Evolutionary conservation across 2,329 filamentous ascomycete genomes (phyloP), one percentile per base, ranked within the genome.

Genomic region (Diaporthe vaccinii): DNA sequence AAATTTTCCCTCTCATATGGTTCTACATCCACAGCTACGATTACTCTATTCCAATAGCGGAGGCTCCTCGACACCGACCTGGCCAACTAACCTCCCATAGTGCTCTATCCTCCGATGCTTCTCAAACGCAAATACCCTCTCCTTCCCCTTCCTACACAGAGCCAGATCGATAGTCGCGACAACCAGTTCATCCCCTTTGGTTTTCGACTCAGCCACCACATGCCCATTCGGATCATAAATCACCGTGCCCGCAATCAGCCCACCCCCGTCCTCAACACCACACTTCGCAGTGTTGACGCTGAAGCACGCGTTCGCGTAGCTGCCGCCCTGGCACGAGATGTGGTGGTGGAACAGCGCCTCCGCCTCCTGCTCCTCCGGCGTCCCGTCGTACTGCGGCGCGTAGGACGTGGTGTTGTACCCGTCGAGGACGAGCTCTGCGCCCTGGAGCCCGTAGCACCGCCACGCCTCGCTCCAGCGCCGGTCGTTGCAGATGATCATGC

Each of bases 401-500:
- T 84, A 88, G 0, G 84, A 84, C 5, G 85, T 86, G 3, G 87
- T 89, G 79, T 89, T 89, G 79, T 88, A 89, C 1, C 88, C 88
- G 31, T 79, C 78, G 41, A 81, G 76, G 14, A 83, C 72, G 39
- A 83, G 76, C 70, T 83, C 82, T 2, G 78, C 78, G 67, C 87
- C 87, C 73, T 83, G 80, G 15, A 90, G 81, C 0, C 88, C 87
- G 77, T 89, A 87, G 25, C 83, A 83, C 46, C 89, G 81, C 88
- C 89, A 90, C 0, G 84, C 85, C 78, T 90, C 89, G 1, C 86
- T 83, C 89, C 88, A 90, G 10, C 88, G 83, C 6, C 88, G 81
- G 79, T 90, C 88, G 77, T 90, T 90, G 81, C 88, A 90, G 73
- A 90, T 89, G 79, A 90, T 83, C 87, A 89, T 89, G 28, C 82